Conservation (phyloP, 1,139 yeast species). For the Geotrichum phurueaensis region DNA sequence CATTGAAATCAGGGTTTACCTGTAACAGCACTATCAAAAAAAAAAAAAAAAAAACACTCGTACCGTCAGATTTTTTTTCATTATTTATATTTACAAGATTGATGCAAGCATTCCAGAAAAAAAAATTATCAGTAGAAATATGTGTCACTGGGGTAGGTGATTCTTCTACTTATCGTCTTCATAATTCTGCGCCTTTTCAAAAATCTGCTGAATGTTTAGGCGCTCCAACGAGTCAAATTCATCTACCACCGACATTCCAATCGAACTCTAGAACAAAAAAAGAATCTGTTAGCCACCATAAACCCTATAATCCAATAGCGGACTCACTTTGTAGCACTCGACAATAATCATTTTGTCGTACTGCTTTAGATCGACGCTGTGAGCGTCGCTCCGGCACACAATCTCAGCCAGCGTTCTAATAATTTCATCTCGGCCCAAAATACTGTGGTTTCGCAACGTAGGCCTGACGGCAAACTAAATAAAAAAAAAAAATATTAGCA, state of each 20-base stretch:
- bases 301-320: neutral
- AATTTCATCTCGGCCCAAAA: constrained; percentile 60
- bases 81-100: neutral
- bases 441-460: constrained; percentile 69
- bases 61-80: neutral
- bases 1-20: constrained; percentile 11
- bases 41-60: neutral
- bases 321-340: constrained; percentile 63
- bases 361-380: constrained; percentile 71
- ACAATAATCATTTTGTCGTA: constrained; percentile 75
- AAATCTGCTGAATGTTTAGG: constrained; percentile 60
- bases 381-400: constrained; percentile 67
- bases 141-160: too few species aligned
- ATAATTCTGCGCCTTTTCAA: constrained; percentile 30
- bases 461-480: constrained; percentile 77
- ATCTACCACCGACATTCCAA: constrained; percentile 48
- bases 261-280: constrained; percentile 20
- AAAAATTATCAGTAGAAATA: neutral
- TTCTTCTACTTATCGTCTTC: neutral
- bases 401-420: constrained; percentile 64
- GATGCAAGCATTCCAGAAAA: neutral
- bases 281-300: neutral
- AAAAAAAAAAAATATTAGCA: neutral
- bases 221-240: constrained; percentile 51
- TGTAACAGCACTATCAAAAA: neutral